Evolutionary conservation across 352 stramenopile species (phyloP).

Genomic region (Blastocystis sp.): DNA sequence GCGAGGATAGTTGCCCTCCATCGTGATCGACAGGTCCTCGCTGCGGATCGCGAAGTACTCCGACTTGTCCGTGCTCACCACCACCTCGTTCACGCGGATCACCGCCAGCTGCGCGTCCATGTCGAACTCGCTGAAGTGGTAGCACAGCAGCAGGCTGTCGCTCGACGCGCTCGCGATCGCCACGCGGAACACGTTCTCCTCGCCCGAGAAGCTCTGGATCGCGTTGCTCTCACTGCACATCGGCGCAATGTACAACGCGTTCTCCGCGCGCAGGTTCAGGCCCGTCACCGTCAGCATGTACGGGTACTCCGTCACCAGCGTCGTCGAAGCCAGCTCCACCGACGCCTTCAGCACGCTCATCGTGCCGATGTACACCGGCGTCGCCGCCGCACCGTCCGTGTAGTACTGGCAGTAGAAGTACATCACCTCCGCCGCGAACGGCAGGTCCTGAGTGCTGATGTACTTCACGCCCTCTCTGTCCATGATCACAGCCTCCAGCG

Average conservation of each 20-base stretch:
- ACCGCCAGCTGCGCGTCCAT: background rate
- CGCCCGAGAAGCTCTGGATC: background rate
- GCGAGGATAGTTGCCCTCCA: conserved; percentile 27
- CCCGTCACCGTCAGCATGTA: conserved; percentile 10
- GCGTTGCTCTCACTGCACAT: background rate
- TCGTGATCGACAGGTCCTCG: conserved; percentile 36
- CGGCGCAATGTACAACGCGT: conserved; percentile 16
- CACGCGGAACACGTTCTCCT: conserved; percentile 19
- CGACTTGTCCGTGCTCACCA: conserved; percentile 22
- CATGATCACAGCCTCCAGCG: background rate
- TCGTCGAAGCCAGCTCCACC: background rate
- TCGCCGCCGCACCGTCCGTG: background rate
- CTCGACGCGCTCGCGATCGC: background rate
- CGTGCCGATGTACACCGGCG: conserved; percentile 2
- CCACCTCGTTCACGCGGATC: conserved; percentile 9
- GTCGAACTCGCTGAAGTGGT: conserved; percentile 20
- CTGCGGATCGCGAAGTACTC: conserved; percentile 40
- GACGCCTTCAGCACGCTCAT: conserved; percentile 23
- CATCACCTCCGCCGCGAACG: conserved; percentile 12
- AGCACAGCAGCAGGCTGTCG: conserved; percentile 19
- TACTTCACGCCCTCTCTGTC: background rate
- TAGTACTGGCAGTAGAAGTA: conserved; percentile 63
- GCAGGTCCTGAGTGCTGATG: background rate
- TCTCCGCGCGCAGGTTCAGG: background rate
- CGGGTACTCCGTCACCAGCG: conserved; percentile 65